Evolutionary conservation across 2,329 filamentous ascomycete genomes (phyloP).

Genomic region (Sodiomyces alkalinus): DNA sequence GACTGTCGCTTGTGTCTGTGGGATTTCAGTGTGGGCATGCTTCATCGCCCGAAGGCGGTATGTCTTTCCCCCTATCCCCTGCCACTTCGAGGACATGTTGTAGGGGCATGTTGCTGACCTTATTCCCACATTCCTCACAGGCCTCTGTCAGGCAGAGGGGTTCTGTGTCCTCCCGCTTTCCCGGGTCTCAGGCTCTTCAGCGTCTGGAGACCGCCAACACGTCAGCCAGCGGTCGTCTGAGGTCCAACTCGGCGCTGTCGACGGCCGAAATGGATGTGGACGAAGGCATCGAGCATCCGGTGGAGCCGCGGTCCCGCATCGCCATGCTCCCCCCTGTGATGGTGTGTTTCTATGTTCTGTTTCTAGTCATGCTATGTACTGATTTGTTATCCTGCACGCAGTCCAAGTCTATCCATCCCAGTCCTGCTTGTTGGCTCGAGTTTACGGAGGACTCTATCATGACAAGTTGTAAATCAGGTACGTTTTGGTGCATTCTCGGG

Average conservation of each 20-base stretch:
- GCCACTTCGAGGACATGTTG: too few species aligned
- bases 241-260: constrained; percentile 57
- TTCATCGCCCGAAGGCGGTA: constrained; percentile 77
- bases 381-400: constrained; percentile 17
- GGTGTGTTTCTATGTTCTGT: constrained; percentile 39
- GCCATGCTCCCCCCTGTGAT: constrained; percentile 83
- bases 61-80: constrained; percentile 17
- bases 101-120: too few species aligned
- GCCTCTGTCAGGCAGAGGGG: constrained; percentile 40
- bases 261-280: constrained; percentile 28
- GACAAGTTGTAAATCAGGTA: constrained; percentile 82
- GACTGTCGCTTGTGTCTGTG: constrained; percentile 82
- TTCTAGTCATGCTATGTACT: not conserved
- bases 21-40: constrained; percentile 97
- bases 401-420: constrained; percentile 71
- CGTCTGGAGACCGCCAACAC: constrained; percentile 49
- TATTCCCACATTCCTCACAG: constrained; percentile 15
- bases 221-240: constrained; percentile 36
- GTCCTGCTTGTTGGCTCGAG: constrained; percentile 80
- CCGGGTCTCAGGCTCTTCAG: constrained; percentile 25
- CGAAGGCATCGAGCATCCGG: constrained; percentile 54
- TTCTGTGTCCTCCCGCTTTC: constrained; percentile 35
- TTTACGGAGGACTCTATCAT: constrained; percentile 90
- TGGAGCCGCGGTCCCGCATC: constrained; percentile 71
- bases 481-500: too few species aligned